Percentiles rank a stretch among this genome's conserved stretches.
Conservation (phyloP, 2,329 filamentous ascomycete species). For the Akanthomyces dipterigenus region DNA sequence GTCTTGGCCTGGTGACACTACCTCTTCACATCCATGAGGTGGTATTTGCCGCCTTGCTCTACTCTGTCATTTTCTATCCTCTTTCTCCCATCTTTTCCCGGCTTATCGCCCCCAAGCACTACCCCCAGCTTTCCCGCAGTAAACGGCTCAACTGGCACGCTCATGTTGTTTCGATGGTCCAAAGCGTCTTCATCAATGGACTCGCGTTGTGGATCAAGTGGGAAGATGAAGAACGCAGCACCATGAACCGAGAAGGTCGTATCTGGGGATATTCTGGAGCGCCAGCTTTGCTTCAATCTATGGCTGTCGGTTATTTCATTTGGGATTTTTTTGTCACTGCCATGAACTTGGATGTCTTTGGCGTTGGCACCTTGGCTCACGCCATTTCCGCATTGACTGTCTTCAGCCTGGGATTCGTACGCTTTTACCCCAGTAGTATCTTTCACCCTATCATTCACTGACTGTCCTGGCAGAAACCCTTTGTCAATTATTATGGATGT, state of each 20-base stretch:
- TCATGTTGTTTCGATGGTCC: slow-evolving; percentile 76
- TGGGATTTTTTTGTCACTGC: slow-evolving; percentile 72
- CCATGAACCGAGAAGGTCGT: slow-evolving; percentile 60
- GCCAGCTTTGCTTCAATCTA: slow-evolving; percentile 64
- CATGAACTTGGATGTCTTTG: slow-evolving; percentile 64
- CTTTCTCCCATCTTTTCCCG: slow-evolving; percentile 62
- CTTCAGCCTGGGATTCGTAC: slow-evolving; percentile 73
- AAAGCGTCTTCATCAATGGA: slow-evolving; percentile 64
- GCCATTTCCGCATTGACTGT: slow-evolving; percentile 67
- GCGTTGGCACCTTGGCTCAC: slow-evolving; percentile 69
- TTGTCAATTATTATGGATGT: slow-evolving; percentile 75
- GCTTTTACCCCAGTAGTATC: slow-evolving; percentile 27
- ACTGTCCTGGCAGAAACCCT: slow-evolving; percentile 55
- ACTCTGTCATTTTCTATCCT: slow-evolving; percentile 60
- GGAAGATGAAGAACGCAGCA: slow-evolving; percentile 58
- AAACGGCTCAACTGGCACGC: slow-evolving; percentile 73
- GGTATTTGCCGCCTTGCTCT: slow-evolving; percentile 56
- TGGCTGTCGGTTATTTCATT: slow-evolving; percentile 75
- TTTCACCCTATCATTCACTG: background rate
- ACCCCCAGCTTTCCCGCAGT: slow-evolving; percentile 57
- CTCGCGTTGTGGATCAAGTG: slow-evolving; percentile 70
- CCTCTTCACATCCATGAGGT: slow-evolving; percentile 76
- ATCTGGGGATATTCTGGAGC: slow-evolving; percentile 74
- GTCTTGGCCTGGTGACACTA: slow-evolving; percentile 56
- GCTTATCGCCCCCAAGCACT: slow-evolving; percentile 55